Percentiles rank a stretch among this genome's conserved stretches.
Conservation (phyloP, 345 rosid species). For the Lenwebbia sp. region DNA sequence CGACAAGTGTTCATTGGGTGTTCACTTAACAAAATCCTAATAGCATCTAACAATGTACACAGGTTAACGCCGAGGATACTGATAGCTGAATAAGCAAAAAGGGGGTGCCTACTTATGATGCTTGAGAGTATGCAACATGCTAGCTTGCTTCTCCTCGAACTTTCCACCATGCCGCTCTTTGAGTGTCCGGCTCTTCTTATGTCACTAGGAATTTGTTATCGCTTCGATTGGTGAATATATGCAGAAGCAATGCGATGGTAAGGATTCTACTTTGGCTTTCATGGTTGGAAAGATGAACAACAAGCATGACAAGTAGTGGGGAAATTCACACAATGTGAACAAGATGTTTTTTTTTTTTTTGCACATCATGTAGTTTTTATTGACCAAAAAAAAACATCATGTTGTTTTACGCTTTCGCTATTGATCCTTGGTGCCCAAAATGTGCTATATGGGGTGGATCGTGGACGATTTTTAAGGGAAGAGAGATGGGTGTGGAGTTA, state of each 20-base stretch:
- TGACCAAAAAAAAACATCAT: neutral
- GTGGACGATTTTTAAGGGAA: neutral
- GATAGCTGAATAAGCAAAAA: rapidly evolving
- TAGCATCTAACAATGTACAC: too few relatives aligned
- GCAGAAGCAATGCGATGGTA: neutral
- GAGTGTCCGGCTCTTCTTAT: neutral
- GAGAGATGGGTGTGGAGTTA: neutral
- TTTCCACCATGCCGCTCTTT: neutral
- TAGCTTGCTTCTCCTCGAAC: neutral
- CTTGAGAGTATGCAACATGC: neutral
- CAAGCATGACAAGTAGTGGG: neutral
- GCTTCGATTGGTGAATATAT: neutral
- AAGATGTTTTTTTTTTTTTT: too few relatives aligned
- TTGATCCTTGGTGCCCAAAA: neutral
- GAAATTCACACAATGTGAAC: neutral
- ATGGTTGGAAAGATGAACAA: neutral
- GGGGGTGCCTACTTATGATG: neutral
- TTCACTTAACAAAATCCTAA: too few relatives aligned
- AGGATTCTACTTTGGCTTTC: neutral
- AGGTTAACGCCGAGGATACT: rapidly evolving
- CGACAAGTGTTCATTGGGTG: too few relatives aligned
- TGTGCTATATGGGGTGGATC: neutral
- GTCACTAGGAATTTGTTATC: neutral
- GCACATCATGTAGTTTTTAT: too few relatives aligned
- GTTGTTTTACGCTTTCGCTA: neutral